Percentiles rank a stretch among this genome's conserved stretches.
Evolutionary conservation across 2,329 filamentous ascomycete species (phyloP).

Genomic region (Rutstroemia sp.): DNA sequence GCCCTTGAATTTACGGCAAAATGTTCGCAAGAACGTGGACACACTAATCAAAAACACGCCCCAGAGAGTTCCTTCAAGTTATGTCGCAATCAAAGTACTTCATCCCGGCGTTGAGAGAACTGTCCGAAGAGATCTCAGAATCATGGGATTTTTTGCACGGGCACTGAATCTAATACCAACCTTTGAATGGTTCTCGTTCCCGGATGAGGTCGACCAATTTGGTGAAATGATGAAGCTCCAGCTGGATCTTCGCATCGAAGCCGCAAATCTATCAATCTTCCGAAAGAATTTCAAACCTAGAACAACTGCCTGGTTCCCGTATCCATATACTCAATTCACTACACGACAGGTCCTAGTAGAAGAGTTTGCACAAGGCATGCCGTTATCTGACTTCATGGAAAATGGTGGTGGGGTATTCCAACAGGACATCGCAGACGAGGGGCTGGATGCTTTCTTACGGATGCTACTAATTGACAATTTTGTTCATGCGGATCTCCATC

Average conservation of each 20-base stretch:
- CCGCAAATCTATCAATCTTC: slow-evolving; percentile 82
- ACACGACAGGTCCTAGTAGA: slow-evolving; percentile 90
- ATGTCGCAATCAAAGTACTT: slow-evolving; percentile 93
- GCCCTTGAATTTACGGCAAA: slow-evolving; percentile 53
- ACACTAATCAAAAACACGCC: slow-evolving; percentile 81
- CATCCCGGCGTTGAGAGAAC: slow-evolving; percentile 86
- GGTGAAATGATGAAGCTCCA: slow-evolving; percentile 99
- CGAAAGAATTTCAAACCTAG: slow-evolving; percentile 83
- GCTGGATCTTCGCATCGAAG: slow-evolving; percentile 88
- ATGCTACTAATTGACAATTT: slow-evolving; percentile 98
- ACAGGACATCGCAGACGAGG: slow-evolving; percentile 88
- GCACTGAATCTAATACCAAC: slow-evolving; percentile 82
- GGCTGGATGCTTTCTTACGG: slow-evolving; percentile 87
- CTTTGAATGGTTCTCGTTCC: slow-evolving; percentile 94
- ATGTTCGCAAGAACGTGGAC: slow-evolving; percentile 75
- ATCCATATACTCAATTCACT: slow-evolving; percentile 85
- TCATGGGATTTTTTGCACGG: slow-evolving; percentile 88
- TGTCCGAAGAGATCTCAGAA: slow-evolving; percentile 82
- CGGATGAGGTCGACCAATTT: slow-evolving; percentile 89
- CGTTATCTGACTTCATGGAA: slow-evolving; percentile 81
- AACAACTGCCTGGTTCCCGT: slow-evolving; percentile 94
- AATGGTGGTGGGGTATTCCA: slow-evolving; percentile 90
- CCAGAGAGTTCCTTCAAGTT: slow-evolving; percentile 76
- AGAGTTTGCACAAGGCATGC: slow-evolving; percentile 92
- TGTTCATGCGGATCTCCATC: slow-evolving; percentile 91